Base-by-base conservation (phyloP, 768 basidiomycete species). In the Rhizopogon rudus region DNA sequence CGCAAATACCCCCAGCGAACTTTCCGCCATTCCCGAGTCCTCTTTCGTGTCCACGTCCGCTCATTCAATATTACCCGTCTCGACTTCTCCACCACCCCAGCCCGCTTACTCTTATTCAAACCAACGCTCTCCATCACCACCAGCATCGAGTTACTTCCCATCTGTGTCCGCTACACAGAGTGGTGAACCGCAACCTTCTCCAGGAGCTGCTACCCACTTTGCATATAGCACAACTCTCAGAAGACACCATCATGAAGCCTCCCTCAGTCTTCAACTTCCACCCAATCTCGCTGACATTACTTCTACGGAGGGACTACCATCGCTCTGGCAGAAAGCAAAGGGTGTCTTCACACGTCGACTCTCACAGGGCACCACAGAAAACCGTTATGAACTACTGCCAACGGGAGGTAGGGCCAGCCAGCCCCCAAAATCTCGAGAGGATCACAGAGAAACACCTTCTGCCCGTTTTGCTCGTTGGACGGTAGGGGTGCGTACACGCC, bases 221-320 rank as follows among this genome's bases (percentile, higher is more conserved):
- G 85, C 89, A 1, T 92, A 90, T 68, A 91, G 88, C 61, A 92
- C 90, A 0, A 89, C 87, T 0, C 75, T 93, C 17, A 73, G 90
- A 29, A 68, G 91, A 53, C 91, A 92, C 56, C 77, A 80, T 20
- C 71, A 72, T 0, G 83, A 86, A 17, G 73, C 76, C 0, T 59
- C 66, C 9, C 63, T 81, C 40, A 65, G 71, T 9, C 74, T 80
- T n/a, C 80, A 82, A 28, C 68, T 76, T 8, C 68, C 75, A 5
- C 80, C 78, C 8, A 73, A 72, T 29, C 39, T 75, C 5, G 67
- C 67, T 3, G 63, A 67, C n/a, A 60, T 67, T 0, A 20, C 57
- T 10, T 58, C 60, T 0, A 76, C 77, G 7, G 77, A 81, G 53
- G 77, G 58, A n/a, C 25, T 79, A 3, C 48, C 48, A 8, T 37